Evolutionary conservation across 2,329 filamentous ascomycete species (phyloP), one percentile per base, ranked within the genome.

Genomic region (Zopfia rhizophila): DNA sequence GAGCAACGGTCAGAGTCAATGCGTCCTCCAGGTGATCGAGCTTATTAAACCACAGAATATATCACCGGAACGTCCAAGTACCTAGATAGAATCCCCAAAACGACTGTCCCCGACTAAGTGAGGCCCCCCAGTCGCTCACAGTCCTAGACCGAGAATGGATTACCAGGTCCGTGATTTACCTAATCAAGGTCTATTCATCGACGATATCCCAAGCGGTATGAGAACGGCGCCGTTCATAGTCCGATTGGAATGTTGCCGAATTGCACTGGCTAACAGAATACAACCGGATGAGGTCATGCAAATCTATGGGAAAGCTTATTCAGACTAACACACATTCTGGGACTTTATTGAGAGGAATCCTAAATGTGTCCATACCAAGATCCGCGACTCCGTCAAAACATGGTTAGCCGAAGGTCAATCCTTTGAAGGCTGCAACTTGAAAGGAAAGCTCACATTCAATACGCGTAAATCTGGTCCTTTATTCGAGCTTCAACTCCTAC

Each of bases 401-500:
- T 73, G 69, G 69, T 23, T 51, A 22, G 53, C 62, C n/a, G 31
- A 48, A 0, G 58, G 58, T 21, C 45, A 39, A 3, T 21, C 44
- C 1, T 59, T 66, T 33, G 56, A 68, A 31, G 58, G 66, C 8
- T 67, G 54, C 30, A 68, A 63, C 0, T 70, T 73, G 50, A 72
- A 70, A 45, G 71, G 61, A 5, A 52, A 53, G 2, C 28, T 72
- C 3, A 27, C 29, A 4, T 53, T 66, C 25, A 67, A 59, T 10
- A 24, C 10, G 5, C 36, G 11, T 3, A 50, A 42, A 19, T 7
- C 24, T 7, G 54, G 47, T 0, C 53, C 61, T 1, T 36, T 71
- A 1, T 70, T 70, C 39, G 52, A 45, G 3, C 55, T 70, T 4
- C 7, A 54, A 0, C 49, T 70, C 5, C 46, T 59, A 5, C 59